Evolutionary conservation across 208 protist species (phyloP).

Genomic region (Leishmania tarentolae): DNA sequence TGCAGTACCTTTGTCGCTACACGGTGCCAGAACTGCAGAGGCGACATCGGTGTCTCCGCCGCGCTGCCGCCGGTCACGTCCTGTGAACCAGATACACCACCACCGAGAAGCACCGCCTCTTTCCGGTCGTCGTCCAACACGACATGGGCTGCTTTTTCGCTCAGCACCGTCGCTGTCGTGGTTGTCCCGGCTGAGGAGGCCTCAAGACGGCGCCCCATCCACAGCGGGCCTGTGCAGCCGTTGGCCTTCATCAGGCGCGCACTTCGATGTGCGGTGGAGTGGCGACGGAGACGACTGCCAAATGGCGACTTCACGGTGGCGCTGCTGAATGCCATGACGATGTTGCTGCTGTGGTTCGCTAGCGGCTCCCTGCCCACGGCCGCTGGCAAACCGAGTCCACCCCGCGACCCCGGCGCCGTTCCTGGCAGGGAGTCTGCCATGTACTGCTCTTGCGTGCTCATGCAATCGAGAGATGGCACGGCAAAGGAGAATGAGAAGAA

Average conservation of each 20-base stretch:
- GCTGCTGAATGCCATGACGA: background rate
- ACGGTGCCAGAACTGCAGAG: slow-evolving; percentile 26
- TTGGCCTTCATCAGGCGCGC: background rate
- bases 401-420: background rate
- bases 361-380: background rate
- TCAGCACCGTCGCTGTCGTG: background rate
- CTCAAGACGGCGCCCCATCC: background rate
- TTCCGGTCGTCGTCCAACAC: background rate
- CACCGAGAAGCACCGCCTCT: background rate
- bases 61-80: background rate
- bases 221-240: background rate
- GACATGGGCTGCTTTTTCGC: background rate
- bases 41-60: slow-evolving; percentile 10
- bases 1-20: slow-evolving; percentile 27
- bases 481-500: slow-evolving; percentile 18
- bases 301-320: background rate
- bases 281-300: background rate
- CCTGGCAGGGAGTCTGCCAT: slow-evolving; percentile 1
- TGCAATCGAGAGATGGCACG: slow-evolving; percentile 15
- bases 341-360: background rate
- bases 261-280: background rate
- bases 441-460: slow-evolving; percentile 13
- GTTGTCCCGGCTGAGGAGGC: background rate
- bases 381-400: background rate
- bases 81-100: background rate